Conservation (phyloP, 1,284 basidiomycete species). For the Austroboletus niveus region DNA sequence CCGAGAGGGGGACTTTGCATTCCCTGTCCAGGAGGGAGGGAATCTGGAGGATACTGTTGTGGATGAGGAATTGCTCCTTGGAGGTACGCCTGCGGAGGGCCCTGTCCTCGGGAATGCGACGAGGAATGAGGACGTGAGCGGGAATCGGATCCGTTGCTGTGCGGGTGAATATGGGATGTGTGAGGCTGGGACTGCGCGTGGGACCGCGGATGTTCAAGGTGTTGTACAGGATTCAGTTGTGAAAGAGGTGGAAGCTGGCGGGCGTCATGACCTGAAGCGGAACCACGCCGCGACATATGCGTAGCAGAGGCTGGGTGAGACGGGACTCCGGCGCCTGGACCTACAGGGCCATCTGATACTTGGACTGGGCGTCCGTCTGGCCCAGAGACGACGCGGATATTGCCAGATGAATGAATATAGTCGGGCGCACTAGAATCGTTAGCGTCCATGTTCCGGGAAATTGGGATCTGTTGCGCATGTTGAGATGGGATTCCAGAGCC, state of each 20-base stretch:
- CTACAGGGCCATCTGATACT: conserved; percentile 43
- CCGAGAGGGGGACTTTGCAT: conserved; percentile 49
- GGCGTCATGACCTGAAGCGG: conserved; percentile 40
- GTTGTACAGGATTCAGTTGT: conserved; percentile 43
- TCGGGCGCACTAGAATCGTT: conserved; percentile 46
- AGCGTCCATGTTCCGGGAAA: conserved; percentile 38
- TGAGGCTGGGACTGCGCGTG: conserved; percentile 42
- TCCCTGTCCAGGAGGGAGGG: conserved; percentile 41
- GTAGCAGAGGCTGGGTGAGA: conserved; percentile 38
- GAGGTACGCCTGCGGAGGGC: conserved; percentile 34
- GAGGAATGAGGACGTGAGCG: conserved; percentile 46
- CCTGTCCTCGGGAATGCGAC: conserved; percentile 42
- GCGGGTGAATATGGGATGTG: conserved; percentile 34
- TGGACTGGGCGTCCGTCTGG: conserved; percentile 48
- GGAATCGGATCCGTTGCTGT: conserved; percentile 35
- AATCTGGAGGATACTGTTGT: conserved; percentile 45
- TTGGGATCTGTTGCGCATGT: conserved; percentile 35
- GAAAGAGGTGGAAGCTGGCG: conserved; percentile 51
- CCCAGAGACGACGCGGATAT: conserved; percentile 41
- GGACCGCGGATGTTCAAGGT: conserved; percentile 36
- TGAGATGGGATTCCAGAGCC: conserved; percentile 36
- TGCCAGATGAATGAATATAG: conserved; percentile 45
- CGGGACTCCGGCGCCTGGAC: conserved; percentile 37
- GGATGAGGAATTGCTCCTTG: conserved; percentile 32
- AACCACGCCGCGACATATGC: conserved; percentile 36